Evolutionary conservation across 2,329 filamentous ascomycete species (phyloP).

Genomic region (Hysterium pulicare): DNA sequence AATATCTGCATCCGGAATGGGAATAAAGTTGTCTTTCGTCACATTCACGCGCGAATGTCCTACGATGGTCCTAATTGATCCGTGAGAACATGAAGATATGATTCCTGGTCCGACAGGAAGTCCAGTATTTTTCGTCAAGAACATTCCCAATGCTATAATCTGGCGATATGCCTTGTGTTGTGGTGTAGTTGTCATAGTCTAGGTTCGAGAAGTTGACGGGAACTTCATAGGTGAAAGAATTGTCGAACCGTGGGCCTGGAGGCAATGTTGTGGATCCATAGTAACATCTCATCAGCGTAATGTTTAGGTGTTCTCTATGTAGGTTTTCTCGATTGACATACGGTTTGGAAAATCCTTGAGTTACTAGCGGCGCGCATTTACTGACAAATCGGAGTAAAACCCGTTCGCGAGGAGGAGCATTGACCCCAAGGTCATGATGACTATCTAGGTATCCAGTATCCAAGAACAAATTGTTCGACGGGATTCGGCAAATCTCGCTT

Average conservation of each 20-base stretch:
- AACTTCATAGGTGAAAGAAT: not conserved
- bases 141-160: not conserved
- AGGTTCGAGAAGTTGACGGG: not conserved
- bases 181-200: not conserved
- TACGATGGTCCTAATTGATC: not conserved
- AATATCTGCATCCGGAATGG: constrained; percentile 2
- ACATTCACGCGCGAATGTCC: not conserved
- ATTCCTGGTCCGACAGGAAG: not conserved
- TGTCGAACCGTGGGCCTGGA: not conserved
- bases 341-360: not conserved
- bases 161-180: not conserved
- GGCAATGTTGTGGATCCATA: constrained; percentile 6
- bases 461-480: not conserved
- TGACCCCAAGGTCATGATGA: constrained; percentile 1
- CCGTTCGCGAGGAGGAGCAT: not conserved
- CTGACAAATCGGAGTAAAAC: not conserved
- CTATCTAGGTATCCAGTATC: constrained; percentile 1
- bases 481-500: not conserved
- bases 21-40: not conserved
- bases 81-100: not conserved
- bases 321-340: not conserved
- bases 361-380: constrained; percentile 1
- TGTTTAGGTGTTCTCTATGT: constrained; percentile 3
- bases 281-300: not conserved
- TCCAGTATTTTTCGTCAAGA: not conserved